A percentile compares a stretch with the other conserved stretches of the same genome.
Conservation (phyloP, 2,329 filamentous ascomycete species). For the Cordyceps militaris region DNA sequence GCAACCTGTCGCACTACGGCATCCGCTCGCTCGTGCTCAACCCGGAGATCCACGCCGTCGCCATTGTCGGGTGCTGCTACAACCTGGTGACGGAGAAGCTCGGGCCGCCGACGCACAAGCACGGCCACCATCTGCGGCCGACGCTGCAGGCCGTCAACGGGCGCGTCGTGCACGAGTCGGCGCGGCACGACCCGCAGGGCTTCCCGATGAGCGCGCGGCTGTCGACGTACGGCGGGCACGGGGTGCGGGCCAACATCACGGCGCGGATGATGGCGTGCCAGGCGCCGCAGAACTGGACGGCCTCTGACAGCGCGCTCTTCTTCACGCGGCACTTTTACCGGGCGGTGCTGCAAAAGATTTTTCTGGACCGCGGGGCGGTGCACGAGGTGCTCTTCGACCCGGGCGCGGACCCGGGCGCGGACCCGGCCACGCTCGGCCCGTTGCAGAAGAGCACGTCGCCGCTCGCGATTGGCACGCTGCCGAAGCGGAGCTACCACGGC, state of each 20-base stretch:
- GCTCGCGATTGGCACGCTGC: conserved; percentile 78
- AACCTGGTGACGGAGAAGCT: conserved; percentile 90
- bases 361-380: conserved; percentile 76
- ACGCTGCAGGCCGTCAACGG: conserved; percentile 59
- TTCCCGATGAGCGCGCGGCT: conserved; percentile 85
- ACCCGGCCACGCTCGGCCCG: conserved; percentile 26
- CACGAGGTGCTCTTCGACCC: conserved; percentile 42
- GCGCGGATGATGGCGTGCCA: conserved; percentile 98
- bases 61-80: conserved; percentile 97
- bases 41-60: conserved; percentile 77
- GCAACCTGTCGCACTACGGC: conserved; percentile 93
- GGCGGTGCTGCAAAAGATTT: conserved; percentile 83
- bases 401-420: conserved; percentile 14
- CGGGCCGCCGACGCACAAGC: conserved; percentile 79
- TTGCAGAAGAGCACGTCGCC: conserved; percentile 61
- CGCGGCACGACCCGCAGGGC: conserved; percentile 76
- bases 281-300: conserved; percentile 87
- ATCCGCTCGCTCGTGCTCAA: conserved; percentile 82
- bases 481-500: conserved; percentile 70
- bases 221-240: conserved; percentile 46
- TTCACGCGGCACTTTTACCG: conserved; percentile 93
- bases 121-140: conserved; percentile 60
- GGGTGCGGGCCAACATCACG: conserved; percentile 86
- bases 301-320: conserved; percentile 72
- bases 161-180: conserved; percentile 60